Percentiles rank a stretch among this genome's conserved stretches.
phyloP scores from a whole-genome alignment of 257 asterid genomes.

The Solanum gandarillasii region DNA sequence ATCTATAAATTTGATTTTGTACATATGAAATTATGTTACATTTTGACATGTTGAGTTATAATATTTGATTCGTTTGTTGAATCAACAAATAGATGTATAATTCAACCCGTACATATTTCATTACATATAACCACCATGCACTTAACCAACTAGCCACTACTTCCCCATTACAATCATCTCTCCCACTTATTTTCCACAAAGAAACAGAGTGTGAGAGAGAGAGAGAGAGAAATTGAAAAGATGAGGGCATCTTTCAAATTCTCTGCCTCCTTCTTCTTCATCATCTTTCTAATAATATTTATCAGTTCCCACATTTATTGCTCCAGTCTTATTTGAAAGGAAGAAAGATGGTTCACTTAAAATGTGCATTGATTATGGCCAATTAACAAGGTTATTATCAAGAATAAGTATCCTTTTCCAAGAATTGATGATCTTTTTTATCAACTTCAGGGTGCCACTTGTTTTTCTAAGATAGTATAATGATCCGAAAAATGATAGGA shows the following conservation, averaged over 20 bases:
- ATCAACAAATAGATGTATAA: not conserved
- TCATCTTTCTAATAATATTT: not conserved
- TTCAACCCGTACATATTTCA: not conserved
- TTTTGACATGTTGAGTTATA: not conserved
- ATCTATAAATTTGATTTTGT: not conserved
- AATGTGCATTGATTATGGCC: too few relatives aligned
- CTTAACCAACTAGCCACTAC: not conserved
- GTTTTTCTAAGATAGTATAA: too few relatives aligned
- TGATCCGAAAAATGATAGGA: too few relatives aligned
- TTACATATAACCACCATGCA: not conserved
- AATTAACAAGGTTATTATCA: too few relatives aligned
- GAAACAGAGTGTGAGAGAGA: not conserved
- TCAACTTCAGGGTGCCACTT: too few relatives aligned
- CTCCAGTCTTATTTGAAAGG: too few relatives aligned
- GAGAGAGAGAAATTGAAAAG: not conserved
- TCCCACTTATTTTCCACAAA: not conserved
- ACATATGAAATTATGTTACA: not conserved
- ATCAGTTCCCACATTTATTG: not conserved
- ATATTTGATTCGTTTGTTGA: not conserved
- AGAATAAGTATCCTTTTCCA: too few relatives aligned
- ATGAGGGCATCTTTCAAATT: conserved; percentile 20
- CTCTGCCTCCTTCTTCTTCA: not conserved
- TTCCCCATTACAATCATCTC: not conserved
- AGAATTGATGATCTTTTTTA: too few relatives aligned
- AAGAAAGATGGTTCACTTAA: too few relatives aligned